Evolutionary conservation across 352 stramenopile genomes (phyloP).

Genomic region (Pythium phragmiticola): DNA sequence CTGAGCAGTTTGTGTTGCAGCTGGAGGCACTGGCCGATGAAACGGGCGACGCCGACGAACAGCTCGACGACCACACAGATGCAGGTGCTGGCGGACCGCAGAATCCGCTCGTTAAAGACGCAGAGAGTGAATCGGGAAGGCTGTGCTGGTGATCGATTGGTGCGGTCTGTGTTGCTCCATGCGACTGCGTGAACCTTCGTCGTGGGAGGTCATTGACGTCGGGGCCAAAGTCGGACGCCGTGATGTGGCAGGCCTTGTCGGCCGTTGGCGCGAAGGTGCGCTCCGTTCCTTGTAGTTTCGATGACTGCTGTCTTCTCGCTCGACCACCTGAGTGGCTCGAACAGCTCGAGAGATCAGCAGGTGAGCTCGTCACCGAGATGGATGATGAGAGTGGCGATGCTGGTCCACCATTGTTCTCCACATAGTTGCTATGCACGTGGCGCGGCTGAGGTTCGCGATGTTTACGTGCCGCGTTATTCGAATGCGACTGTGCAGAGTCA

Average conservation of each 20-base stretch:
- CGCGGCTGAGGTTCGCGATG: background rate
- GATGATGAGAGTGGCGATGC: background rate
- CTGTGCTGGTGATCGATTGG: background rate
- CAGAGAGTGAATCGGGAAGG: background rate
- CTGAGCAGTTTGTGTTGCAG: background rate
- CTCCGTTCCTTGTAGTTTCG: background rate
- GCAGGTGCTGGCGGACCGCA: background rate
- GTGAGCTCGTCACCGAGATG: background rate
- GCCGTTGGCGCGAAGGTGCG: background rate
- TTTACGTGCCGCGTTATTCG: background rate
- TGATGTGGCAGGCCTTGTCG: slow-evolving; percentile 17
- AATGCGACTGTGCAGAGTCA: background rate
- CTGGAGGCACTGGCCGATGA: background rate
- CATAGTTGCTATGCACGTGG: background rate
- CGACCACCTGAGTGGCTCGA: background rate
- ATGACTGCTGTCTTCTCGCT: background rate
- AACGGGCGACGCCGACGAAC: background rate
- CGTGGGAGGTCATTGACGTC: background rate
- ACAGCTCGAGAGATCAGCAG: background rate
- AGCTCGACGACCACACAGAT: background rate
- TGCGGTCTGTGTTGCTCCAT: background rate
- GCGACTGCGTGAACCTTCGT: background rate
- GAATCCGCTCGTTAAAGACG: background rate
- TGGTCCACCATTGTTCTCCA: background rate
- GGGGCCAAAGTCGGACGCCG: slow-evolving; percentile 10